Evolutionary conservation across 352 stramenopile species (phyloP).

Genomic region (Globisporangium nunn): DNA sequence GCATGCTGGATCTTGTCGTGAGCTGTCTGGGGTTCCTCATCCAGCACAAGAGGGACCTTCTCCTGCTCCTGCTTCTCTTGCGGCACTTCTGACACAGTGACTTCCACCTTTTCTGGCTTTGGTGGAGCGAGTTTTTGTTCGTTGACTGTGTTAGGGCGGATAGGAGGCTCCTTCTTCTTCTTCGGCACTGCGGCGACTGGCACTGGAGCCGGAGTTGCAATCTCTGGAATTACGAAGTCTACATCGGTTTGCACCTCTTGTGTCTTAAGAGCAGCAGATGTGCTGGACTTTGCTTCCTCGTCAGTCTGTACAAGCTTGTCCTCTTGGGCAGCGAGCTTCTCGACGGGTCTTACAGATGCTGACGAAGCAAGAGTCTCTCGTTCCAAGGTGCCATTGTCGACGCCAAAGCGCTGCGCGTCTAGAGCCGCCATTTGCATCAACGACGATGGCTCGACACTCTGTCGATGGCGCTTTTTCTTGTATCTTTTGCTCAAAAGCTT

Average conservation of each 20-base stretch:
- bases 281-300: conserved; percentile 19
- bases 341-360: background rate
- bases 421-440: conserved; percentile 53
- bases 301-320: conserved; percentile 59
- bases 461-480: background rate
- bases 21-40: background rate
- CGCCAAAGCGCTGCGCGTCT: conserved; percentile 56
- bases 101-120: conserved; percentile 3
- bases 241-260: conserved; percentile 28
- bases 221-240: background rate
- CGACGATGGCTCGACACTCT: conserved; percentile 10
- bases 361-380: background rate
- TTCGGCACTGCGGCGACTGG: background rate
- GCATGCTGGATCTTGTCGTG: conserved; percentile 23
- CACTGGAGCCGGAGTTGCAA: background rate
- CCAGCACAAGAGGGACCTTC: background rate
- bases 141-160: background rate
- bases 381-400: conserved; percentile 29
- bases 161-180: conserved; percentile 3
- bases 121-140: background rate
- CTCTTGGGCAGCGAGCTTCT: conserved; percentile 15
- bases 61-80: background rate
- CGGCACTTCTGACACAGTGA: background rate
- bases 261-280: background rate
- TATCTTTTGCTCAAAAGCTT: conserved; percentile 44